Conservation (phyloP, 345 rosid genomes). For the Syzygium jambos region DNA sequence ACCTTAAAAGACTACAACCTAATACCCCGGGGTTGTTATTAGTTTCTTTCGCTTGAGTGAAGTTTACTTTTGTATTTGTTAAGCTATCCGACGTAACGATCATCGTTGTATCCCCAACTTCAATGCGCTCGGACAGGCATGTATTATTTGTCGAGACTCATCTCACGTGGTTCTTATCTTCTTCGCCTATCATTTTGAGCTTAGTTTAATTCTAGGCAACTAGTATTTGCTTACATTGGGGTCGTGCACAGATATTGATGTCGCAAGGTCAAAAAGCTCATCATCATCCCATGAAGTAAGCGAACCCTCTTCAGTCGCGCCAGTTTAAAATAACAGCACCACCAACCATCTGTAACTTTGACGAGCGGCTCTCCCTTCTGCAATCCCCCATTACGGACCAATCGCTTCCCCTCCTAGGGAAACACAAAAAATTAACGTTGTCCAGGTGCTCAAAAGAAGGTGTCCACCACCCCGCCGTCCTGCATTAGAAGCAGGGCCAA, state of each 20-base stretch:
- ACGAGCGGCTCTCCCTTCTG: not conserved
- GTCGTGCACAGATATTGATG: not conserved
- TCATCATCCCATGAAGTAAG: not conserved
- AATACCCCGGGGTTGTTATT: not conserved
- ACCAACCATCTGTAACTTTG: not conserved
- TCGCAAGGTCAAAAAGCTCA: not conserved
- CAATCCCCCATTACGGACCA: not conserved
- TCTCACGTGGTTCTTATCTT: not conserved
- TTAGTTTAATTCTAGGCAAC: not conserved
- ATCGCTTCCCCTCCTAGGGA: not conserved
- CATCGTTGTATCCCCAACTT: not conserved
- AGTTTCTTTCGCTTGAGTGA: not conserved
- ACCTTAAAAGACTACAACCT: too few relatives aligned
- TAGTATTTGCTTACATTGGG: not conserved
- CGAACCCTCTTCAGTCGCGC: not conserved
- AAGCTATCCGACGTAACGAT: not conserved
- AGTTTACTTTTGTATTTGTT: not conserved
- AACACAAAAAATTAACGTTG: not conserved
- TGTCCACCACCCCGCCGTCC: not conserved
- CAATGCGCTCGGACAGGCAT: not conserved
- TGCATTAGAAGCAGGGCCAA: not conserved
- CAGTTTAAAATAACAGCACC: not conserved
- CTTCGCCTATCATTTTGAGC: not conserved
- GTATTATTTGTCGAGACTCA: not conserved
- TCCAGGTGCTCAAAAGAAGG: not conserved